Evolutionary conservation across 306 rosid genomes (phyloP), one percentile per base, ranked within the genome.

Genomic region (Pyrus bretschneideri): DNA sequence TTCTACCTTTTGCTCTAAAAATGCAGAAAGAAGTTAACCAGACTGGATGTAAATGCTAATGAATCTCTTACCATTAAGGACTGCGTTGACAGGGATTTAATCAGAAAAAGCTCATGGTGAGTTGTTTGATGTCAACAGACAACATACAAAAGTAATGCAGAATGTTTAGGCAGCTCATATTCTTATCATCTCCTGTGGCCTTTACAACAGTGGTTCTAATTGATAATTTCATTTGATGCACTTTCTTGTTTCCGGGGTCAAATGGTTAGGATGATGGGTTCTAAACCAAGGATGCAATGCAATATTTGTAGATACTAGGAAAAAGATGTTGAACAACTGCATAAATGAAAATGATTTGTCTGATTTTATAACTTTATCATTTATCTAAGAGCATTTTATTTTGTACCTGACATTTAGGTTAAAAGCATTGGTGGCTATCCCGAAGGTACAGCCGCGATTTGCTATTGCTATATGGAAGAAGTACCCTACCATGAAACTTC

Each of bases 391-490:
- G 44, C n/a, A 18, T 79, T 58, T 27, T 13, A 11, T 13, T 65
- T 64, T 71, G 45, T 70, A 74, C 64, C 79, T 80, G 69, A 82
- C 64, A 75, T 77, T 67, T 81, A 92, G 98, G 98, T 86, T 95
- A 80, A 92, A 92, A 88, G 91, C 91, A 82, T 90, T 94, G 91
- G 92, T 94, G 44, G 91, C 97, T 46, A 90, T 94, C 64, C 98
- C 98, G 3, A 95, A 92, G 91, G 97, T 92, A 33, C 98, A 95
- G 78, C 97, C 98, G 38, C 96, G 97, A 70, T 92, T 85, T 81
- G 97, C 98, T 19, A 44, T 92, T 68, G 92, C 98, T 54, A 92
- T 95, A 78, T 78, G 93, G 92, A 92, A 92, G 90, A 92, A 88
- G 69, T 95, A 95, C 76, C 96, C 96, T 23, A 92, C 96, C 73